A percentile compares a stretch with the other conserved stretches of the same genome.
phyloP scores from a whole-genome alignment of 768 basidiomycete species.

The Dacryopinax spathularia region DNA sequence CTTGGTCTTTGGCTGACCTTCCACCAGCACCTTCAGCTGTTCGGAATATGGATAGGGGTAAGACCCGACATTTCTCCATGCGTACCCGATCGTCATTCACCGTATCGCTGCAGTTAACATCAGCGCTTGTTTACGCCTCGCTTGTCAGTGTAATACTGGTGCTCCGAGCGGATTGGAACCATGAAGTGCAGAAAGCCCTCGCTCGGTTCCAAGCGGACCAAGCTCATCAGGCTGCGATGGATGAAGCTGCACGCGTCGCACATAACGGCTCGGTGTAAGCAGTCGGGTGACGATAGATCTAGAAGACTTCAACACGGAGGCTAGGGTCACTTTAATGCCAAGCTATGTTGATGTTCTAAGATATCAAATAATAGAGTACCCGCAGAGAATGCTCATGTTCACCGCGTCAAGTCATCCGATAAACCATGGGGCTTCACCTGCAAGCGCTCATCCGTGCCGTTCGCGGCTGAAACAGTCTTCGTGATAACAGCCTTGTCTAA shows the following conservation, averaged over 20 bases:
- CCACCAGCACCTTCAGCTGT: conserved; percentile 38
- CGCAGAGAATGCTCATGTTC: neutral
- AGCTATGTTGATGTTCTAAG: no score
- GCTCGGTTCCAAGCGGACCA: conserved; percentile 15
- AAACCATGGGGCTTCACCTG: neutral
- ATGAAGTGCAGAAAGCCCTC: conserved; percentile 49
- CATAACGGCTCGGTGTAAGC: neutral
- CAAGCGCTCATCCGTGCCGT: neutral
- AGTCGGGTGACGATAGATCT: neutral
- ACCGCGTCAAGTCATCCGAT: neutral
- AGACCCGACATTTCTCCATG: neutral
- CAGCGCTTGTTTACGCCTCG: conserved; percentile 46
- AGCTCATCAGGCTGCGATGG: neutral
- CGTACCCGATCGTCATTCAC: neutral
- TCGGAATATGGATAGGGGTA: conserved; percentile 76
- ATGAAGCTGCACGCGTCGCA: neutral
- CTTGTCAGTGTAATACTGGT: conserved; percentile 40
- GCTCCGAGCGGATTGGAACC: conserved; percentile 51
- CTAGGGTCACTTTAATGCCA: no score
- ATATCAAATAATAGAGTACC: neutral
- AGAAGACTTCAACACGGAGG: neutral
- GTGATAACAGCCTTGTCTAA: neutral
- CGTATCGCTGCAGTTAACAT: conserved; percentile 23
- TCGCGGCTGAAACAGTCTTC: neutral
- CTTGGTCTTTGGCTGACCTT: conserved; percentile 70